phyloP scores from a whole-genome alignment of 23 red algal species.

The Chondrus crispus region DNA sequence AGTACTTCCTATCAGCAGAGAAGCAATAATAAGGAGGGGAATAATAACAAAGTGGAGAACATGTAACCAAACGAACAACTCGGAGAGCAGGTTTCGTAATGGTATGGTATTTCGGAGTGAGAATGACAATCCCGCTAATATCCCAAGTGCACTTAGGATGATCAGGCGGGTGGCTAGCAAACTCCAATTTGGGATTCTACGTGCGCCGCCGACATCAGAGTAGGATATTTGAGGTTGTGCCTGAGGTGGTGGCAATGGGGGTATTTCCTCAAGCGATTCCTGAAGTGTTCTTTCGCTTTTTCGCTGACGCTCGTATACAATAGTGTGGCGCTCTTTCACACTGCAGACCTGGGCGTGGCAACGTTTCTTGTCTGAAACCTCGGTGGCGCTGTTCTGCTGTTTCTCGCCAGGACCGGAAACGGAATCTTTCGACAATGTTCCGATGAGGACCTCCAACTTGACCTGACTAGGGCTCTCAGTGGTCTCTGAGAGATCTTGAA shows the following conservation, averaged over 20 bases:
- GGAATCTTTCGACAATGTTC: neutral
- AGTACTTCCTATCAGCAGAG: neutral
- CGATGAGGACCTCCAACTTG: conserved; percentile 30
- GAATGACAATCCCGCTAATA: conserved; percentile 6
- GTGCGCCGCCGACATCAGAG: neutral
- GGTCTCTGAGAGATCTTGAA: neutral
- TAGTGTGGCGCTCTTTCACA: neutral
- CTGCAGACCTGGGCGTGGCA: neutral
- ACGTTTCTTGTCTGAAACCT: neutral
- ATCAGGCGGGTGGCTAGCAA: neutral
- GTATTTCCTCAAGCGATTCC: no score
- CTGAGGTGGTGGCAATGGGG: no score
- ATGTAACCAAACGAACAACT: conserved; percentile 39
- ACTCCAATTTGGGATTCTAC: neutral
- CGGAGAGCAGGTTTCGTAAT: neutral
- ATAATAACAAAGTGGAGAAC: conserved; percentile 1
- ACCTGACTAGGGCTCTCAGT: neutral
- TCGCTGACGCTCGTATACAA: no score
- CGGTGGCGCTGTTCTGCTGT: neutral
- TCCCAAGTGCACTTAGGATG: neutral
- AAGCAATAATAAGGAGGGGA: conserved; percentile 6
- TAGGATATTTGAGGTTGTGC: no score
- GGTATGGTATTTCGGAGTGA: neutral
- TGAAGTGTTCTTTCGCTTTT: no score
- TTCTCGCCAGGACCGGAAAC: neutral